Evolutionary conservation across 768 basidiomycete species (phyloP).

Genomic region (Termitomyces bulborhizus): DNA sequence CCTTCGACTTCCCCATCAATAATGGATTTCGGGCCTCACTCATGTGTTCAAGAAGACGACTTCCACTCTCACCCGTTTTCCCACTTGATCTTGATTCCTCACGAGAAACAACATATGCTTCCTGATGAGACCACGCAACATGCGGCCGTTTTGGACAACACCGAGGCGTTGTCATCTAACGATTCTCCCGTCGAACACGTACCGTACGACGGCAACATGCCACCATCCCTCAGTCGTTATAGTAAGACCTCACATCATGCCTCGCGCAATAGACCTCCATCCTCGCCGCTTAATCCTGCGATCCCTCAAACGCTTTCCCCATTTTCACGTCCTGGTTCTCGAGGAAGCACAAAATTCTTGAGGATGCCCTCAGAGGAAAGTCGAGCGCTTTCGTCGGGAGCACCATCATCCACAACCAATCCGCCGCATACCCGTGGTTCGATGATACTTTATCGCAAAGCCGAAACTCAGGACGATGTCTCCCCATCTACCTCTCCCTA

Average conservation of each 20-base stretch:
- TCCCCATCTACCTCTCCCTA: conserved; percentile 18
- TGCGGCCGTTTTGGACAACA: conserved; percentile 1
- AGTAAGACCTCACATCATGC: conserved; percentile 7
- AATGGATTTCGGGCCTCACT: conserved; percentile 10
- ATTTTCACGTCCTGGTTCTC: conserved; percentile 16
- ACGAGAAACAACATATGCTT: conserved; percentile 10
- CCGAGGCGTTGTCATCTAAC: neutral
- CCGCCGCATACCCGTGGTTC: conserved; percentile 17
- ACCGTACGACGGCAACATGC: neutral
- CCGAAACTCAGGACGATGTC: conserved; percentile 19
- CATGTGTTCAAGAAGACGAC: conserved; percentile 19
- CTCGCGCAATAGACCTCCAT: conserved; percentile 1
- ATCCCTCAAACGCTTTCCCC: conserved; percentile 11
- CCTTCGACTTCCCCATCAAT: conserved; percentile 3
- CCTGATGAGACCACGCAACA: conserved; percentile 10
- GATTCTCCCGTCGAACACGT: neutral
- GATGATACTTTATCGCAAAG: conserved; percentile 30
- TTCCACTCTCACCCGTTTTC: conserved; percentile 15
- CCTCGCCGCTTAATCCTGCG: conserved; percentile 15
- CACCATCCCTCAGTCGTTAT: neutral
- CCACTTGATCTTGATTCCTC: neutral
- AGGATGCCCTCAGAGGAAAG: conserved; percentile 18
- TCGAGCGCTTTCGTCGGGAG: conserved; percentile 5
- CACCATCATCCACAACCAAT: neutral
- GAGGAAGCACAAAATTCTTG: conserved; percentile 9